Conservation (phyloP, 2,329 filamentous ascomycete genomes). For the Geosmithia putterillii region DNA sequence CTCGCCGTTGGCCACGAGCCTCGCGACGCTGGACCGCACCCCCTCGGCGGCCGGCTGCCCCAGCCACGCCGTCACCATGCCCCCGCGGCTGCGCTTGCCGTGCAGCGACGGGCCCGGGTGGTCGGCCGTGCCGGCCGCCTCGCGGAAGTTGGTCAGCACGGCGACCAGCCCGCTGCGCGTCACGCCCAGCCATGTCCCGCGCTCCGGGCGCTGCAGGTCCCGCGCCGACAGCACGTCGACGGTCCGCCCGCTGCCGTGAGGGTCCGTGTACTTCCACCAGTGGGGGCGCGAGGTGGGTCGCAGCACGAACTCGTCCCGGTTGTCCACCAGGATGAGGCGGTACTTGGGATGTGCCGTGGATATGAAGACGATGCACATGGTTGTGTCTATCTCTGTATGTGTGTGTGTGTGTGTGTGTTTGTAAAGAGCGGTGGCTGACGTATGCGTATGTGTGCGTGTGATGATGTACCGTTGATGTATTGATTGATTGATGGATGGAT, state of each 20-base stretch:
- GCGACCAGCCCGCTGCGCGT: conserved; percentile 47
- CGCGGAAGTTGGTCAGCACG: conserved; percentile 55
- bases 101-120: conserved; percentile 39
- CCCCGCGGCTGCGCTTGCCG: conserved; percentile 45
- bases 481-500: no score
- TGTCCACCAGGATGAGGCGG: conserved; percentile 63
- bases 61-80: conserved; percentile 53
- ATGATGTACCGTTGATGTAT: no score
- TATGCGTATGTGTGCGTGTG: no score
- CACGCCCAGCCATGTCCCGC: conserved; percentile 55
- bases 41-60: conserved; percentile 33
- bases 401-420: not conserved
- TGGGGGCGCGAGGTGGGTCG: conserved; percentile 51
- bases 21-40: conserved; percentile 36
- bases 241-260: conserved; percentile 14
- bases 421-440: no score
- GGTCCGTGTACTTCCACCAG: conserved; percentile 43
- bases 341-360: conserved; percentile 68
- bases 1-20: conserved; percentile 34
- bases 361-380: conserved; percentile 67
- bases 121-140: conserved; percentile 29
- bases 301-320: conserved; percentile 62
- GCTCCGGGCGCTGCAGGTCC: conserved; percentile 48
- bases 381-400: not conserved
- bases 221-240: conserved; percentile 42